Evolutionary conservation across 768 basidiomycete species (phyloP), one percentile per base, ranked within the genome.

Genomic region (Boletus rufocinnamomeus): DNA sequence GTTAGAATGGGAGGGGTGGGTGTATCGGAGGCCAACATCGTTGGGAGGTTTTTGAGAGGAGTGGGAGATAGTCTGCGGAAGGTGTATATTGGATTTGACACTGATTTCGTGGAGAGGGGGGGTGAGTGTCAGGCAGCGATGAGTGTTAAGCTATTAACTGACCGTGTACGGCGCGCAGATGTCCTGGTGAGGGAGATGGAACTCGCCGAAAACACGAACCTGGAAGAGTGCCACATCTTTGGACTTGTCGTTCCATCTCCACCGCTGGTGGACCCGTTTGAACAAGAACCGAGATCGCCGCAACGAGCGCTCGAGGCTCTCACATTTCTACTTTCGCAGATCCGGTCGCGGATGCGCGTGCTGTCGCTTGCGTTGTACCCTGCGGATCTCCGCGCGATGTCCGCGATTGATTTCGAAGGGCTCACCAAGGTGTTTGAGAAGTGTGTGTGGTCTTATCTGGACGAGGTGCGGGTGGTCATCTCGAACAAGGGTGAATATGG

Each of bases 221-320:
- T 73, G 28, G 64, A 64, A 50, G 73, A 71, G 54, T 57, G 71
- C 41, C 73, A 74, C 55, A 61, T 73, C 28, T 74, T 75, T 55
- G 71, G 69, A 7, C 67, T 73, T 11, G 64, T 73, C 16, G 63
- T 74, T 46, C 71, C 69, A 21, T 69, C 72, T 30, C 71, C 69
- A 43, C 67, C 72, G 7, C 69, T 55, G 2, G 48, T 35, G 21
- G 66, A 69, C 52, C 64, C 66, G 30, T 69, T 65, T n/a, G 66
- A 54, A 5, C 56, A 63, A 27, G 62, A 59, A 6, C 49, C 56
- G 23, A 34, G 34, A n/a, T 28, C 60, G 9, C 61, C 50, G 2
- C 60, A 40, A 21, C 55, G 56, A 48, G 59, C 60, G 50, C 62
- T 73, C 3, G 63, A 58, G 34, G 63, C 64, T 11, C 63, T 73